A percentile compares a stretch with the other conserved stretches of the same genome.
phyloP scores from a whole-genome alignment of 2,329 filamentous ascomycete species.

The Ascochyta pisi region DNA sequence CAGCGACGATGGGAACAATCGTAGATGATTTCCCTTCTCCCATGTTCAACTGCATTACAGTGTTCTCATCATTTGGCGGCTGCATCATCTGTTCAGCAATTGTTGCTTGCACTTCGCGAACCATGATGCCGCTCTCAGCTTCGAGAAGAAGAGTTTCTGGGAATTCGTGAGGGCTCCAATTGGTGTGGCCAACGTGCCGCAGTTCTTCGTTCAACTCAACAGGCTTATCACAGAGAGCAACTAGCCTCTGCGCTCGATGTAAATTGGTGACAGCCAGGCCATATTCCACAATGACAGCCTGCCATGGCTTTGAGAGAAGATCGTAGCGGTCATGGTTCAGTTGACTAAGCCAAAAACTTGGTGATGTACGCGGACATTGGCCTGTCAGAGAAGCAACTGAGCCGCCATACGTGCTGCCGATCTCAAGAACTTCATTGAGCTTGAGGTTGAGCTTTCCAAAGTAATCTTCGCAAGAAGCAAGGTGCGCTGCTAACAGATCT shows the following conservation, averaged over 20 bases:
- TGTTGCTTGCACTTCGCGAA: conserved; percentile 65
- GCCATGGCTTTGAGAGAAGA: conserved; percentile 30
- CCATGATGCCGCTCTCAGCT: conserved; percentile 66
- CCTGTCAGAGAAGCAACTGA: conserved; percentile 7
- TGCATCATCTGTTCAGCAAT: conserved; percentile 65
- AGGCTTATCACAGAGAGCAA: conserved; percentile 18
- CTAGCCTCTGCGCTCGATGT: conserved; percentile 40
- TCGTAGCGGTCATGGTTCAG: conserved; percentile 28
- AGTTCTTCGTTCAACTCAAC: conserved; percentile 46
- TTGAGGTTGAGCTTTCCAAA: conserved; percentile 12
- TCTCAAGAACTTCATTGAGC: conserved; percentile 5
- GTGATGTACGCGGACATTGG: conserved; percentile 28
- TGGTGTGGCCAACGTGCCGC: conserved; percentile 60
- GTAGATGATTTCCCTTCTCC: conserved; percentile 44
- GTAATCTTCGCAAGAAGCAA: conserved; percentile 20
- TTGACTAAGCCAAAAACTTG: conserved; percentile 35
- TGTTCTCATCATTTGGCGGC: conserved; percentile 27
- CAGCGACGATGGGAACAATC: conserved; percentile 42
- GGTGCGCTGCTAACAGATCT: conserved; percentile 15
- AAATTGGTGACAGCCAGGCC: conserved; percentile 35
- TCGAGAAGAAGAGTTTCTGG: conserved; percentile 71
- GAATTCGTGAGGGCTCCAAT: conserved; percentile 60
- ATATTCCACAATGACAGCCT: conserved; percentile 30
- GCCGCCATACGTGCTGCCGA: not conserved
- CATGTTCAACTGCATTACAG: conserved; percentile 46